phyloP scores from a whole-genome alignment of 2,329 filamentous ascomycete genomes.

The Cladosporium sp. region DNA sequence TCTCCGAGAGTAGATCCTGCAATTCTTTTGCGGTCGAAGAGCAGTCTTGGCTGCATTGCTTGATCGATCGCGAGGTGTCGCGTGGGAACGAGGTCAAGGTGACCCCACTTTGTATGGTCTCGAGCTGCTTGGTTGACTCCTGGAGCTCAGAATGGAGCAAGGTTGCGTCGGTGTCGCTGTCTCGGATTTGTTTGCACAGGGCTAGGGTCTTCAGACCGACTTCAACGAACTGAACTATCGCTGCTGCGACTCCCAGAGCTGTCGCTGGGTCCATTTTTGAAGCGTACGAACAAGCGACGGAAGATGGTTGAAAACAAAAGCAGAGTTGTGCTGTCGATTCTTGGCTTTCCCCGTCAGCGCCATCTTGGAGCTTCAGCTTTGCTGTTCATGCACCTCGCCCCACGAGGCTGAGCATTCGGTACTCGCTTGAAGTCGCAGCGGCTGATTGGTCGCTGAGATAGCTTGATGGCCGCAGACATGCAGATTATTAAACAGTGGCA shows the following conservation, averaged over 20 bases:
- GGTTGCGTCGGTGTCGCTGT: background rate
- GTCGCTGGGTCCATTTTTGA: no score
- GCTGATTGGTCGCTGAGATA: background rate
- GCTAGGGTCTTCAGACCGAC: background rate
- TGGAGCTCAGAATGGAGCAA: background rate
- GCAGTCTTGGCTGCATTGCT: background rate
- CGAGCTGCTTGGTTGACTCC: background rate
- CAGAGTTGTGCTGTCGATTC: no score
- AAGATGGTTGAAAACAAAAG: no score
- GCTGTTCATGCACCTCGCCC: background rate
- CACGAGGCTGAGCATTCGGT: background rate
- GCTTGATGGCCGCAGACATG: background rate
- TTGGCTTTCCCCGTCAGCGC: no score
- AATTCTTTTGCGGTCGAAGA: background rate
- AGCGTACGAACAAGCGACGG: no score
- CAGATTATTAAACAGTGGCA: no score
- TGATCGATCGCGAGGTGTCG: background rate
- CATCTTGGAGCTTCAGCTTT: background rate
- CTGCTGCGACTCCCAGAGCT: no score
- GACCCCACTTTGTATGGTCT: background rate
- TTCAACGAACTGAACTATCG: no score
- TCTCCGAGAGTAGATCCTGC: background rate
- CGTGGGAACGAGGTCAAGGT: background rate
- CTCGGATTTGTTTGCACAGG: slow-evolving; percentile 18
- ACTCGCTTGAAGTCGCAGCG: background rate